Evolutionary conservation across 2,329 filamentous ascomycete species (phyloP), one percentile per base, ranked within the genome.

Genomic region (Aspergillus calidoustus): DNA sequence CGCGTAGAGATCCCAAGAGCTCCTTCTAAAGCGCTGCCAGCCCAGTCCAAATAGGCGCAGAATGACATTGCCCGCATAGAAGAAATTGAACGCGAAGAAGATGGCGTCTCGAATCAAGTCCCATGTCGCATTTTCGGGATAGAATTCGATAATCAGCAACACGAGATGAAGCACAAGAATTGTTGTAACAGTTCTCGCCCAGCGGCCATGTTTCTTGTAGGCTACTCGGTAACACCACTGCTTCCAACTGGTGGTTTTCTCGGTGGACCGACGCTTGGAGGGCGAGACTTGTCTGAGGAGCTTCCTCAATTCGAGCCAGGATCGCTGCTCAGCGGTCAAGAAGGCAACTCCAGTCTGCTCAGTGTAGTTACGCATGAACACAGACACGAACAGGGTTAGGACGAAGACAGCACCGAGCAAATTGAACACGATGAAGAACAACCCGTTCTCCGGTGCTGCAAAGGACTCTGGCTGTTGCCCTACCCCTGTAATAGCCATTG

Each of bases 341-440:
- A 94, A 99, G 2, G 95, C 95, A 48, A 99, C 95, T 1, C 95
- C 95, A 0, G 95, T 99, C 78, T 98, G 93, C 78, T 99, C 95
- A 0, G 95, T 99, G 78, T 99, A 99, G 76, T 97, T 99, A 64
- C 95, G 92, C 95, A 99, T 99, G 77, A 99, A 99, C 64, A 99
- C 95, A 60, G 95, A 98, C 52, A 99, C 96, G 77, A 99, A 99
- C 73, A 99, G 82, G 1, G 95, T 99, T 73, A 99, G 84, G 64
- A 99, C 91, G 79, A 99, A 99, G 66, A 99, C 94, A 0, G 95
- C 95, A 34, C 93, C 93, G 70, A 99, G 84, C 74, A 99, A 86
- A 78, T 99, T 99, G 87, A 98, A 99, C 4, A 94, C 84, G 59
- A 99, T 87, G 74, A 99, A 97, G 82, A 97, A 99, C 41, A 98